phyloP scores from a whole-genome alignment of 768 basidiomycete species.

The Rhizopogon rudus region DNA sequence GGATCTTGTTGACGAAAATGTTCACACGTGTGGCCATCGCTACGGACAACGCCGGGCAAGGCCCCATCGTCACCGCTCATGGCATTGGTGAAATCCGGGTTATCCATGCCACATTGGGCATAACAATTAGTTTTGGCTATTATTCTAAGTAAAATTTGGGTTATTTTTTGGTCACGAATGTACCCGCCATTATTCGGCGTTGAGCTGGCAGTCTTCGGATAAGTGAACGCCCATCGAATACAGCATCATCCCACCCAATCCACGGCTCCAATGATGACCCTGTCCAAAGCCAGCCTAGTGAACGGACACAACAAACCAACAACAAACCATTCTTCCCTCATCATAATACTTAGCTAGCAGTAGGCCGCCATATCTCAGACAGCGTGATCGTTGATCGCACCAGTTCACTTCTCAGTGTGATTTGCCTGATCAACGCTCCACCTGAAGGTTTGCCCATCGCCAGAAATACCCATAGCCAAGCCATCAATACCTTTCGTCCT shows the following conservation, averaged over 20 bases:
- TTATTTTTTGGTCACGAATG: neutral
- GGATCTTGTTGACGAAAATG: slow-evolving; percentile 37
- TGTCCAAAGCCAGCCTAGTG: no score
- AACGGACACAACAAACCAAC: no score
- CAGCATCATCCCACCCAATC: neutral
- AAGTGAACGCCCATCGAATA: neutral
- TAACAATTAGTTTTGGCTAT: slow-evolving; percentile 13
- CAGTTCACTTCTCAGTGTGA: slow-evolving; percentile 3
- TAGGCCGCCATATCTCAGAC: neutral
- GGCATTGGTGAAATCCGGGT: slow-evolving; percentile 31
- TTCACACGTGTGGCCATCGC: slow-evolving; percentile 37
- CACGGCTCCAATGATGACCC: neutral
- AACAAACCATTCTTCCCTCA: neutral
- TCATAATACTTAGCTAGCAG: neutral
- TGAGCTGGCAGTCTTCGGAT: neutral
- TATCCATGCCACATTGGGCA: slow-evolving; percentile 27
- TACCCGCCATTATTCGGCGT: slow-evolving; percentile 1
- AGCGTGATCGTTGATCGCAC: neutral
- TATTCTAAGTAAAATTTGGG: neutral
- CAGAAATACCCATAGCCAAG: slow-evolving; percentile 5
- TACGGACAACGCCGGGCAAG: slow-evolving; percentile 39
- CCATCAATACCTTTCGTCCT: slow-evolving; percentile 9
- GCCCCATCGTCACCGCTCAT: slow-evolving; percentile 39
- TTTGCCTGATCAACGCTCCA: slow-evolving; percentile 1
- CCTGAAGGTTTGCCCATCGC: neutral